phyloP scores from a whole-genome alignment of 176 grass and related monocot genomes.

The Cenchrus purpureus region DNA sequence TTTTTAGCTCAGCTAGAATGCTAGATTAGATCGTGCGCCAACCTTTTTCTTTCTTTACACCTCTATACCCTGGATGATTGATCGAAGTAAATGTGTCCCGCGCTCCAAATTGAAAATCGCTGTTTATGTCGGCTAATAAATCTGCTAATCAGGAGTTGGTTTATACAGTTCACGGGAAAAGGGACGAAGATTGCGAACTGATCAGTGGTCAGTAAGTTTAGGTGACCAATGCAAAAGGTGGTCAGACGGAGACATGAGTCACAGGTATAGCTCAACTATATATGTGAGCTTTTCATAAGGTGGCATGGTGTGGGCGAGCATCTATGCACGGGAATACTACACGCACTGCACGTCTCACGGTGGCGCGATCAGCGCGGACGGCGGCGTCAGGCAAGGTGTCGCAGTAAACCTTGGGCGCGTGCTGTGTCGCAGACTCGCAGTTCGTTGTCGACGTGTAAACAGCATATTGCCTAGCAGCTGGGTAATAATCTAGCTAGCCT shows the following conservation, averaged over 20 bases:
- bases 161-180: background rate
- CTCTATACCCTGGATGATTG: too few species aligned
- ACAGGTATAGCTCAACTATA: background rate
- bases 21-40: too few species aligned
- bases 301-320: background rate
- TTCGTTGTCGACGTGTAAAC: too few species aligned
- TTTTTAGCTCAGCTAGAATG: too few species aligned
- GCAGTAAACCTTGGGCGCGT: background rate
- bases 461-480: background rate
- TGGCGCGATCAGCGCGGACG: constrained; percentile 31
- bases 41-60: too few species aligned
- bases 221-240: too few species aligned
- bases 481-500: background rate
- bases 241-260: background rate
- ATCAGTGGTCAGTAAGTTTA: background rate
- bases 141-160: background rate
- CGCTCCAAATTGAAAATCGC: background rate
- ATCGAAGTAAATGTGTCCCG: background rate
- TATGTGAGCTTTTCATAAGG: background rate
- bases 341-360: background rate
- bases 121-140: background rate
- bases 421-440: too few species aligned
- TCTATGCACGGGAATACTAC: background rate
- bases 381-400: constrained; percentile 33
- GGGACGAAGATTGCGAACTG: background rate